These are phyloP conservation scores for Tricholoma sp. DNA, from an alignment of 768 basidiomycete genomes.

Conservation along the genomic window DNA sequence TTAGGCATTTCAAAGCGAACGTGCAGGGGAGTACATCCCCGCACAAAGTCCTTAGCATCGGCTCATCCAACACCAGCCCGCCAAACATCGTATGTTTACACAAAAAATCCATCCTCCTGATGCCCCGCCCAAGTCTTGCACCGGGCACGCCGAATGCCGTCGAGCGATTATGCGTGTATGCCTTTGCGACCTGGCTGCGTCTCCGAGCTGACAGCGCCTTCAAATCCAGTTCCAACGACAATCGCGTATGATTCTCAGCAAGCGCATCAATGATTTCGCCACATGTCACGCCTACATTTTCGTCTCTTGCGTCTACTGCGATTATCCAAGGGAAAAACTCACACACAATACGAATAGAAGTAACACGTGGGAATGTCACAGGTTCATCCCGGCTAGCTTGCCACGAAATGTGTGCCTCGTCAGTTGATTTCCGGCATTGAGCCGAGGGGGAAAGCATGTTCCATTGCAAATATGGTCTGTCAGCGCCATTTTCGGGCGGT, in stretches of 20 bases:
- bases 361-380: slow-evolving; percentile 60
- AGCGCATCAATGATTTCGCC: slow-evolving; percentile 60
- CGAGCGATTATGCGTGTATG: slow-evolving; percentile 66
- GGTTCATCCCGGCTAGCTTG: slow-evolving; percentile 57
- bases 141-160: slow-evolving; percentile 63
- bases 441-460: slow-evolving; percentile 67
- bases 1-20: slow-evolving; percentile 52
- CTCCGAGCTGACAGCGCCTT: slow-evolving; percentile 29
- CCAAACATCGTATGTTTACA: slow-evolving; percentile 55
- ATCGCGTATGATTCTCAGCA: slow-evolving; percentile 42
- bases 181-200: slow-evolving; percentile 39
- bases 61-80: slow-evolving; percentile 48
- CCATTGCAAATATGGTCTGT: slow-evolving; percentile 57
- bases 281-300: slow-evolving; percentile 56
- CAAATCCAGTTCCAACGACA: slow-evolving; percentile 50
- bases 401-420: slow-evolving; percentile 60
- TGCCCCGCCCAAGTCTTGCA: slow-evolving; percentile 54
- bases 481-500: slow-evolving; percentile 30
- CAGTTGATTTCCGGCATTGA: slow-evolving; percentile 50
- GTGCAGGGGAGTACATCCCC: slow-evolving; percentile 52
- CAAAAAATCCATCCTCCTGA: slow-evolving; percentile 68
- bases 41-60: slow-evolving; percentile 36
- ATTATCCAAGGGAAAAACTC: slow-evolving; percentile 53
- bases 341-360: slow-evolving; percentile 48
- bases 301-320: slow-evolving; percentile 37